These are phyloP conservation scores for Bisporella sp. DNA, from an alignment of 2,329 filamentous ascomycete genomes.

Conservation along the genomic window DNA sequence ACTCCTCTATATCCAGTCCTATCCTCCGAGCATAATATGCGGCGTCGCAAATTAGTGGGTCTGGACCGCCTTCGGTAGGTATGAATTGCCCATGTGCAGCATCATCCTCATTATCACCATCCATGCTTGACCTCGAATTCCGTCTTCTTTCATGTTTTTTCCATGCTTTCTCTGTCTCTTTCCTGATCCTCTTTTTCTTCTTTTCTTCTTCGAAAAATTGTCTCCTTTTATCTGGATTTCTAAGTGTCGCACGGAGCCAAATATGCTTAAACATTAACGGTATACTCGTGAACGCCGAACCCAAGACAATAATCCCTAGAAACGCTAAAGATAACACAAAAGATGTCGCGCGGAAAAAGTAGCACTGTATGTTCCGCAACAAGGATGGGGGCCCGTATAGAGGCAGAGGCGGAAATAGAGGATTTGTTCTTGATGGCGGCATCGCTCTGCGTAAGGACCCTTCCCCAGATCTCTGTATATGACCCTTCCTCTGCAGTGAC, in stretches of 20 bases:
- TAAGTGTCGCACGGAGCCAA: conserved; percentile 48
- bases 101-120: conserved; percentile 34
- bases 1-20: conserved; percentile 76
- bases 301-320: conserved; percentile 66
- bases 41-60: conserved; percentile 72
- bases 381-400: conserved; percentile 70
- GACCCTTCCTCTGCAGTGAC: conserved; percentile 14
- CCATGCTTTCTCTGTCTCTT: conserved; percentile 58
- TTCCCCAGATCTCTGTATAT: conserved; percentile 38
- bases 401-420: conserved; percentile 78
- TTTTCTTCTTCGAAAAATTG: conserved; percentile 71
- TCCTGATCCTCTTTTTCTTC: conserved; percentile 48
- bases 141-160: conserved; percentile 34
- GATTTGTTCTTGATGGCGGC: conserved; percentile 66
- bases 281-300: conserved; percentile 63
- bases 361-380: conserved; percentile 58
- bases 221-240: conserved; percentile 51
- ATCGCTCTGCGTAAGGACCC: conserved; percentile 39
- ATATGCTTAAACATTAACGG: conserved; percentile 42
- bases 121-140: conserved; percentile 24
- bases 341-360: conserved; percentile 58
- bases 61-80: conserved; percentile 73
- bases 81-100: conserved; percentile 43
- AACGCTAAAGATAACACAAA: conserved; percentile 74
- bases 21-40: conserved; percentile 82